These are phyloP conservation scores for Cladosporium colombiae DNA, from an alignment of 2,329 filamentous ascomycete genomes.

Conservation along the genomic window DNA sequence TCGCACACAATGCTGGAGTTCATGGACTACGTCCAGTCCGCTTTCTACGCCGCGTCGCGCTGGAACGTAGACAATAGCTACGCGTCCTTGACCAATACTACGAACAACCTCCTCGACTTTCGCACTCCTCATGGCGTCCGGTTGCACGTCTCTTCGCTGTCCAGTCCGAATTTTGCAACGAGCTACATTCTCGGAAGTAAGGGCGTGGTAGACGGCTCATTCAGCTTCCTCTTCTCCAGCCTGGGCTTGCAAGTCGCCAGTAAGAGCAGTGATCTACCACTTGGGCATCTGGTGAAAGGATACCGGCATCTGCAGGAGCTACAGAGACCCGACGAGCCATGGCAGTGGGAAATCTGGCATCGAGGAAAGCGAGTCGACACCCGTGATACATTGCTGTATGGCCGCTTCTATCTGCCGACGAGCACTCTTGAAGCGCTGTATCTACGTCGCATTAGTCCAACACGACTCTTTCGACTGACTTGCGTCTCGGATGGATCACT, in stretches of 20 bases:
- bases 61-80: constrained; percentile 95
- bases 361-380: constrained; percentile 50
- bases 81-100: constrained; percentile 78
- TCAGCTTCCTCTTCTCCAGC: constrained; percentile 94
- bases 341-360: constrained; percentile 58
- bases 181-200: constrained; percentile 89
- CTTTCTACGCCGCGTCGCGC: constrained; percentile 81
- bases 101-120: constrained; percentile 85
- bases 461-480: constrained; percentile 76
- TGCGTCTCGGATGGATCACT: constrained; percentile 72
- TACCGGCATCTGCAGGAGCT: constrained; percentile 78
- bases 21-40: constrained; percentile 94
- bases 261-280: constrained; percentile 72
- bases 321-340: constrained; percentile 51
- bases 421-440: constrained; percentile 86
- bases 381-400: constrained; percentile 68
- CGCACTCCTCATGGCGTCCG: constrained; percentile 80
- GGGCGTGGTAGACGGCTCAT: constrained; percentile 91
- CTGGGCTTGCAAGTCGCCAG: constrained; percentile 68
- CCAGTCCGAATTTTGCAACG: constrained; percentile 89
- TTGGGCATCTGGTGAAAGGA: constrained; percentile 76
- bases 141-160: constrained; percentile 85
- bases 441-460: constrained; percentile 73
- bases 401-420: constrained; percentile 77
- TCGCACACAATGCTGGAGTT: constrained; percentile 75